These are phyloP conservation scores for Suhomyces panamericanus DNA, from an alignment of 1,139 yeast genomes.

Conservation along the genomic window DNA sequence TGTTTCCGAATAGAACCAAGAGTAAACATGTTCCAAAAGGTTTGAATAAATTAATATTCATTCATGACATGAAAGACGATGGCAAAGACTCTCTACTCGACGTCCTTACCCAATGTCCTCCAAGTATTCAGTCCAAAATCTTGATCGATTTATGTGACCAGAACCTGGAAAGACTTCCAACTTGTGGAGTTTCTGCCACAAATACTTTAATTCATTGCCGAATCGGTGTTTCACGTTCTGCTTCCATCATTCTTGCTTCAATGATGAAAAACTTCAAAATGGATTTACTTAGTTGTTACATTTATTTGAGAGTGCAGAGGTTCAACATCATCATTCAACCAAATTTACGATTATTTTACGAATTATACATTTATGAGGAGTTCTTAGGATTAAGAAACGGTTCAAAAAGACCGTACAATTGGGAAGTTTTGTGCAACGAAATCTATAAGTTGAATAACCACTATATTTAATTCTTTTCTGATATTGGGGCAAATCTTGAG, in stretches of 20 bases:
- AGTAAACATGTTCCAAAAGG: conserved; percentile 19
- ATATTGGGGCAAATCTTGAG: background rate
- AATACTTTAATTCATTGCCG: conserved; percentile 78
- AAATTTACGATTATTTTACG: conserved; percentile 81
- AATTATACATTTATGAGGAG: conserved; percentile 78
- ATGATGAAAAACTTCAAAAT: conserved; percentile 72
- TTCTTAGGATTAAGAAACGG: conserved; percentile 23
- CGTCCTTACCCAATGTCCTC: conserved; percentile 35
- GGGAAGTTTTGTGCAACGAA: conserved; percentile 41
- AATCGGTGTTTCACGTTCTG: conserved; percentile 90
- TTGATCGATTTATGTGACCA: conserved; percentile 23
- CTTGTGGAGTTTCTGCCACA: background rate
- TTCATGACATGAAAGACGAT: conserved; percentile 42
- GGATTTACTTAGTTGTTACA: conserved; percentile 70
- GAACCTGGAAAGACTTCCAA: background rate
- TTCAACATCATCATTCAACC: conserved; percentile 91
- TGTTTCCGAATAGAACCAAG: conserved; percentile 13
- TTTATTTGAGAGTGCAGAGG: conserved; percentile 79
- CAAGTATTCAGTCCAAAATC: conserved; percentile 31
- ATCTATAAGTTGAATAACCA: conserved; percentile 35
- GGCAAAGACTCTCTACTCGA: conserved; percentile 40
- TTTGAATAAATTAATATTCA: conserved; percentile 31
- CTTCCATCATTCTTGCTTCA: conserved; percentile 87
- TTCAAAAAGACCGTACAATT: conserved; percentile 21
- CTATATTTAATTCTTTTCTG: conserved; percentile 21